Conservation (phyloP, 805 yeast genomes). For the Hanseniaspora vineae region DNA sequence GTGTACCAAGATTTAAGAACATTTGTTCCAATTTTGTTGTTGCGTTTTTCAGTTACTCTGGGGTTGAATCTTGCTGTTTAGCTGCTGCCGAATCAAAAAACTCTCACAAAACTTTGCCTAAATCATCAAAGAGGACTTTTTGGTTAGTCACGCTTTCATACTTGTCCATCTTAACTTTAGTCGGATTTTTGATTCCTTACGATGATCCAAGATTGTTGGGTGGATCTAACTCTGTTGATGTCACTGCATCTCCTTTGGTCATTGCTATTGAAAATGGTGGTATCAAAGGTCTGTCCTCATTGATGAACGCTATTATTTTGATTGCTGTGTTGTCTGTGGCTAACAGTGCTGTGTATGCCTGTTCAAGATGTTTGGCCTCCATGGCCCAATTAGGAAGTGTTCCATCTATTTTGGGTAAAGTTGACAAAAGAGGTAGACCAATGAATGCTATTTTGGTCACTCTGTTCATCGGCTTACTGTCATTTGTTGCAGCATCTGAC, state of each 20-base stretch:
- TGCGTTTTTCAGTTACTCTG: conserved; percentile 68
- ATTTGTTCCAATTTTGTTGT: conserved; percentile 61
- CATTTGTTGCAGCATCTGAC: conserved; percentile 39
- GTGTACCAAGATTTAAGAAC: conserved; percentile 37
- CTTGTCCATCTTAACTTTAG: conserved; percentile 41
- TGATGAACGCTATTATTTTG: conserved; percentile 59
- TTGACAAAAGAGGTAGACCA: conserved; percentile 73
- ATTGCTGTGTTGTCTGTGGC: conserved; percentile 63
- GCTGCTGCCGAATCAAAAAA: conserved; percentile 68
- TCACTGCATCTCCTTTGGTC: conserved; percentile 62
- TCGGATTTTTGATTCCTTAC: conserved; percentile 60
- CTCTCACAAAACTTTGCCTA: conserved; percentile 55
- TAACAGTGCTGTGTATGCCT: conserved; percentile 56
- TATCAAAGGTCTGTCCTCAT: conserved; percentile 51
- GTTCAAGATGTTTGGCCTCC: conserved; percentile 56
- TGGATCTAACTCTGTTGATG: conserved; percentile 37
- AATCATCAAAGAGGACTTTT: conserved; percentile 69
- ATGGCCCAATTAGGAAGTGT: conserved; percentile 55
- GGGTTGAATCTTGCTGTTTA: conserved; percentile 60
- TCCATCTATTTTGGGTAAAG: conserved; percentile 48
- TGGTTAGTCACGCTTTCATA: conserved; percentile 71
- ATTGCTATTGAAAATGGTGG: conserved; percentile 59
- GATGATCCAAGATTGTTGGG: conserved; percentile 35
- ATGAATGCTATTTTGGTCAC: conserved; percentile 47
- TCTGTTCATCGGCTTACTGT: conserved; percentile 41